phyloP scores from a whole-genome alignment of 2,329 filamentous ascomycete genomes.

The Hirsutella thompsonii region DNA sequence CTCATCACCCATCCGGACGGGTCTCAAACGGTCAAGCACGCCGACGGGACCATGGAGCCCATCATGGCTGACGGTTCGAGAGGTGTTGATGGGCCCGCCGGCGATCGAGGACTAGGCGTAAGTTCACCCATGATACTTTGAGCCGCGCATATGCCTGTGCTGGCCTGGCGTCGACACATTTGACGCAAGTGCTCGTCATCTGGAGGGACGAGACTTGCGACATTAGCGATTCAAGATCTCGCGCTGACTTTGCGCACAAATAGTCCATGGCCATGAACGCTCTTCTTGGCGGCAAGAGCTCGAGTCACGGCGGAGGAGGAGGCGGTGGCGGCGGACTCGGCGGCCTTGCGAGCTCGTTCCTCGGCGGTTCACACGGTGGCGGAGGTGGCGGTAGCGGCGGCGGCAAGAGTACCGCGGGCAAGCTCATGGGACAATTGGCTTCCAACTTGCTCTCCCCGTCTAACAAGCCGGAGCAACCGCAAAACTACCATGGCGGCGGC shows the following conservation, averaged over 20 bases:
- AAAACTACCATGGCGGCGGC: conserved; percentile 37
- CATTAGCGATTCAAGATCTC: no score
- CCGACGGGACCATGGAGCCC: conserved; percentile 49
- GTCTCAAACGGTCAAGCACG: conserved; percentile 45
- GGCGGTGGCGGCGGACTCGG: conserved; percentile 16
- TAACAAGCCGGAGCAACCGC: conserved; percentile 30
- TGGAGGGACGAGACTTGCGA: no score
- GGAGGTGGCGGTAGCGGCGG: conserved; percentile 19
- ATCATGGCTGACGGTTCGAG: conserved; percentile 38
- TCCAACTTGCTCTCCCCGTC: conserved; percentile 38
- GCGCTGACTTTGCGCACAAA: no score
- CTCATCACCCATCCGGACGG: conserved; percentile 52
- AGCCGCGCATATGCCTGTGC: background rate
- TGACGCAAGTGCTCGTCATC: no score
- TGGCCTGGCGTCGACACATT: no score
- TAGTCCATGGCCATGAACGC: conserved; percentile 50
- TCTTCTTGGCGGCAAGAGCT: conserved; percentile 35
- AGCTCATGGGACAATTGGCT: conserved; percentile 44
- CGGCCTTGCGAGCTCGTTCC: conserved; percentile 23
- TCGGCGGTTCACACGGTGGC: conserved; percentile 22
- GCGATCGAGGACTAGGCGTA: conserved; percentile 55
- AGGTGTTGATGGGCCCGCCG: conserved; percentile 35
- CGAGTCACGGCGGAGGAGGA: conserved; percentile 11
- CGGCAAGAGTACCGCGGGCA: conserved; percentile 30
- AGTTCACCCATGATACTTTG: conserved; percentile 18